These are phyloP conservation scores for Penicillium sp. DNA, from an alignment of 2,329 filamentous ascomycete genomes.

Conservation along the genomic window DNA sequence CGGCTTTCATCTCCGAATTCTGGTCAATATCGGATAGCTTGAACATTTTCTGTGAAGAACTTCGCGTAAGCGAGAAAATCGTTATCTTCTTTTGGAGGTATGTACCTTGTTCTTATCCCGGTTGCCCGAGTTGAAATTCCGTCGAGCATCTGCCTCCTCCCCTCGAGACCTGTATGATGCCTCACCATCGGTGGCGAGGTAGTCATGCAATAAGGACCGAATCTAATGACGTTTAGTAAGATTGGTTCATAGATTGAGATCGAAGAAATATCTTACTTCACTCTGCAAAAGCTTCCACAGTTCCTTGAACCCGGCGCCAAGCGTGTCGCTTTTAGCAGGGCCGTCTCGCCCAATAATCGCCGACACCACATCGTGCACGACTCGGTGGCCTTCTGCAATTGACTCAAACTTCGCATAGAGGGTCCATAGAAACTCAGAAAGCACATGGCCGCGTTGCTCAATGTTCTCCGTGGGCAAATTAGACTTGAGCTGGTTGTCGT, in stretches of 20 bases:
- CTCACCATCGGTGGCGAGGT: slow-evolving; percentile 89
- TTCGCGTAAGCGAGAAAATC: neutral
- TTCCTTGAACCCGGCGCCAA: slow-evolving; percentile 90
- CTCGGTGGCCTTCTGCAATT: slow-evolving; percentile 90
- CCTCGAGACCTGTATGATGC: slow-evolving; percentile 57
- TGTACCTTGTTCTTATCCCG: slow-evolving; percentile 51
- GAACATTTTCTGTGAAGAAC: slow-evolving; percentile 66
- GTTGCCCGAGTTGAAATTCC: slow-evolving; percentile 52
- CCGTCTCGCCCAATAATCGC: slow-evolving; percentile 83
- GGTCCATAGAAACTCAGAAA: slow-evolving; percentile 88
- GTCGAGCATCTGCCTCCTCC: slow-evolving; percentile 49
- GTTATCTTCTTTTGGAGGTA: neutral
- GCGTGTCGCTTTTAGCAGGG: slow-evolving; percentile 58
- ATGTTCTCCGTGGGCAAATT: slow-evolving; percentile 70
- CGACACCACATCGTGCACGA: slow-evolving; percentile 88
- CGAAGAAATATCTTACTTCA: slow-evolving; percentile 53
- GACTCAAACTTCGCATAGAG: slow-evolving; percentile 96
- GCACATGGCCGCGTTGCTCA: slow-evolving; percentile 76
- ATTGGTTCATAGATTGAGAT: neutral
- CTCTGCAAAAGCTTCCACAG: slow-evolving; percentile 98
- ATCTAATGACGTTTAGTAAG: slow-evolving; percentile 53
- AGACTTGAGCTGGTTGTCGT: slow-evolving; percentile 43
- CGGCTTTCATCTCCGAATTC: slow-evolving; percentile 74
- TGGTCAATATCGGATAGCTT: slow-evolving; percentile 75
- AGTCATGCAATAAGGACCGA: slow-evolving; percentile 88